Percentiles rank a stretch among this genome's conserved stretches.
Evolutionary conservation across 108 stramenopile genomes (phyloP).

Genomic region (Cyclostephanos tholiformis): DNA sequence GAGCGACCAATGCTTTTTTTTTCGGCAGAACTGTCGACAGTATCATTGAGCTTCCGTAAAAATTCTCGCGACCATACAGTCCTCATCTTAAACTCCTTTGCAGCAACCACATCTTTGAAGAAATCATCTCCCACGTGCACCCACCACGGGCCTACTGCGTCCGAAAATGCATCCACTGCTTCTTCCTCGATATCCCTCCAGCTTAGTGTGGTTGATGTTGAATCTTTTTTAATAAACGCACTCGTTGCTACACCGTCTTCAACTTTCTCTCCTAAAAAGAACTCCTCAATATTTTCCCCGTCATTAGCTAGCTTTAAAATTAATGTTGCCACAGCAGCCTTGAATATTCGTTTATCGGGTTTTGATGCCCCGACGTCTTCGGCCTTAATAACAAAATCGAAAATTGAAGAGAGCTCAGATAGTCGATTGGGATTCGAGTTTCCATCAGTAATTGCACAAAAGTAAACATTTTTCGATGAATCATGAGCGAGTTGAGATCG

Average conservation of each 20-base stretch:
- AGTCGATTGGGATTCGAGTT: conserved; percentile 77
- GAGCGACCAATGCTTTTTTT: background rate
- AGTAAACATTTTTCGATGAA: conserved; percentile 44
- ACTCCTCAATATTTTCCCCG: conserved; percentile 38
- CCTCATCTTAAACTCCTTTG: conserved; percentile 77
- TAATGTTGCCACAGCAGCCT: conserved; percentile 55
- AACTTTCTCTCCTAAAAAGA: conserved; percentile 29
- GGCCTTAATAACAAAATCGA: conserved; percentile 82
- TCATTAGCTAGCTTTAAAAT: conserved; percentile 25
- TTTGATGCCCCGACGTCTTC: conserved; percentile 82
- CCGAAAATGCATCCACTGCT: conserved; percentile 37
- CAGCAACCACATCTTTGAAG: conserved; percentile 84
- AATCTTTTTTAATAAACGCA: background rate
- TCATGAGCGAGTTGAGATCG: conserved; percentile 33
- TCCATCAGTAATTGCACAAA: conserved; percentile 89
- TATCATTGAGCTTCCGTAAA: conserved; percentile 18
- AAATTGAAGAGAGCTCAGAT: conserved; percentile 43
- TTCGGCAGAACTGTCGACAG: background rate
- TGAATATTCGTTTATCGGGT: conserved; percentile 71
- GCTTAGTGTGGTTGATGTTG: conserved; percentile 1
- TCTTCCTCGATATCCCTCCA: conserved; percentile 38
- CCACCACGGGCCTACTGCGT: conserved; percentile 78
- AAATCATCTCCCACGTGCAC: conserved; percentile 89
- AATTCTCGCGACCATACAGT: conserved; percentile 79
- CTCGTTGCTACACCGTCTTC: background rate